These are phyloP conservation scores for Zymoseptoria pseudotritici DNA, from an alignment of 2,329 filamentous ascomycete species.

Conservation along the genomic window DNA sequence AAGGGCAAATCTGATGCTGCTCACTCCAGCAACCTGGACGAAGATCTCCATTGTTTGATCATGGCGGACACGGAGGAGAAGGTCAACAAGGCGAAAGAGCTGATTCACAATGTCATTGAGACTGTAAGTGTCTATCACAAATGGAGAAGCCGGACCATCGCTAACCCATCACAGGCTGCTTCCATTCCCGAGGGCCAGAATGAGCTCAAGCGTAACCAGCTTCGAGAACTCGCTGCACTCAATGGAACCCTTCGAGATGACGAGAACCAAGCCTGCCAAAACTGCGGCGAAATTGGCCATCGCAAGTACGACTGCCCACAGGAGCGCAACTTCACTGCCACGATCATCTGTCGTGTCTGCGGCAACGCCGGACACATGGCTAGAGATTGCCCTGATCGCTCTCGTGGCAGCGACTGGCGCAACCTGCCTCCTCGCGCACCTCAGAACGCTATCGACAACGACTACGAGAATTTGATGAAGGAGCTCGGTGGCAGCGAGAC, in stretches of 20 bases:
- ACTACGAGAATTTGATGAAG: conserved; percentile 98
- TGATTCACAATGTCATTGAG: conserved; percentile 98
- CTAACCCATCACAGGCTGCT: conserved; percentile 59
- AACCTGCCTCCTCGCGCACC: conserved; percentile 53
- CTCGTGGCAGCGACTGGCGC: conserved; percentile 85
- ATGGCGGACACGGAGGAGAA: conserved; percentile 99
- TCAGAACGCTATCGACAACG: conserved; percentile 72
- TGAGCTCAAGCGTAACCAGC: conserved; percentile 96
- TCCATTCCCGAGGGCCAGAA: conserved; percentile 98
- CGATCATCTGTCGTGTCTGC: conserved; percentile 97
- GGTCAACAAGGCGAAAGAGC: conserved; percentile 96
- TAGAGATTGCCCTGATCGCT: conserved; percentile 90
- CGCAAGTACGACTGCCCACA: conserved; percentile 98
- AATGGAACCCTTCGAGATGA: conserved; percentile 99
- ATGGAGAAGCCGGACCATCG: conserved; percentile 38
- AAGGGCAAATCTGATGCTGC: conserved; percentile 98
- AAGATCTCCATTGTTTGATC: conserved; percentile 96
- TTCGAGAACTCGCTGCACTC: conserved; percentile 91
- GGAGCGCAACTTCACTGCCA: conserved; percentile 96
- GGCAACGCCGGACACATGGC: conserved; percentile 98
- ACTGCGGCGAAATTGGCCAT: conserved; percentile 96
- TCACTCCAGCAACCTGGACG: conserved; percentile 99
- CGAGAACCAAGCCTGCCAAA: conserved; percentile 98
- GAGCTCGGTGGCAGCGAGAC: conserved; percentile 69
- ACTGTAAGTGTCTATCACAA: conserved; percentile 52